phyloP scores from a whole-genome alignment of 176 grass and related monocot species.

The Otatea glauca region DNA sequence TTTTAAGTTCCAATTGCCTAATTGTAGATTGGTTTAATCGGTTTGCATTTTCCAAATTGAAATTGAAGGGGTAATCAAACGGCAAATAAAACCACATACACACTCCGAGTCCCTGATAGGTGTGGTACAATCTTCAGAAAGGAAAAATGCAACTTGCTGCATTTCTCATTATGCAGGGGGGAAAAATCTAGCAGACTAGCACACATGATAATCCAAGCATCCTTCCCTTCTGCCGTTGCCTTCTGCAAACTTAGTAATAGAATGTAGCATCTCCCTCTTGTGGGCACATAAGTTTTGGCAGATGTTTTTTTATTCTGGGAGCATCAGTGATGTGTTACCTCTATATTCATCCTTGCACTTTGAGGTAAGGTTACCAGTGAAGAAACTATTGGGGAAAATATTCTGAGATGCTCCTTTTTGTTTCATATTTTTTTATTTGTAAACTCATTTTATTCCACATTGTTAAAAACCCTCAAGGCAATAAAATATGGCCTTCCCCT shows the following conservation, averaged over 20 bases:
- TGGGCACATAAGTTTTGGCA: not conserved
- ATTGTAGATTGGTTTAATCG: not conserved
- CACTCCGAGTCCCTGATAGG: too few species aligned
- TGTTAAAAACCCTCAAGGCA: not conserved
- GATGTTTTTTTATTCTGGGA: not conserved
- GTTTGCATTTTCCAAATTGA: not conserved
- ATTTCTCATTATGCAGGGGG: not conserved
- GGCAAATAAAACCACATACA: not conserved
- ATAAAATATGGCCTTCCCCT: not conserved
- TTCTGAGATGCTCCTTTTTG: not conserved
- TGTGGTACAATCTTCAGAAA: not conserved
- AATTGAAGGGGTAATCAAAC: not conserved
- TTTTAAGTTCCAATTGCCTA: not conserved
- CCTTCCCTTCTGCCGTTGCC: not conserved
- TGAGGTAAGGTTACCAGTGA: conserved; percentile 16
- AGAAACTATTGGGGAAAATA: not conserved
- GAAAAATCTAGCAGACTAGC: not conserved
- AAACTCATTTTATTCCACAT: not conserved
- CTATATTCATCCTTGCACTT: conserved; percentile 37
- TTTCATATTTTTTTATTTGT: not conserved
- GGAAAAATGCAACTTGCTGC: not conserved
- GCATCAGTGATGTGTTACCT: not conserved
- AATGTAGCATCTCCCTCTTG: conserved; percentile 34
- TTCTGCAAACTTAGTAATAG: not conserved
- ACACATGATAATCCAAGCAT: not conserved